Percentiles rank a stretch among this genome's conserved stretches.
Evolutionary conservation across 371 early-diverging fungal genomes (phyloP).

Genomic region (Mortierella sp.): DNA sequence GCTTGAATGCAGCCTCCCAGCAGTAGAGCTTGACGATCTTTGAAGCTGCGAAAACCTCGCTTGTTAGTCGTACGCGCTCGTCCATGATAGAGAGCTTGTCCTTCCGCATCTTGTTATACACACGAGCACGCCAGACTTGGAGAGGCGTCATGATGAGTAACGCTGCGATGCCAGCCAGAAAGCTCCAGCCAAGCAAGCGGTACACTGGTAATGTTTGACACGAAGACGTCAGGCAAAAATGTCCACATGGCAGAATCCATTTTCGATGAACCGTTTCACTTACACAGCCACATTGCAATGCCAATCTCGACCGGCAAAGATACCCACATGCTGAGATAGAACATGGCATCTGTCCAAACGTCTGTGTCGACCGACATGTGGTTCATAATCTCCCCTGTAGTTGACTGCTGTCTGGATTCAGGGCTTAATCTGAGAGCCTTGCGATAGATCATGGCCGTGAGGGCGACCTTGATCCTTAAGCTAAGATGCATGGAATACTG

Average conservation of each 20-base stretch:
- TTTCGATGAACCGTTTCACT: background rate
- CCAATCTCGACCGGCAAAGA: slow-evolving; percentile 31
- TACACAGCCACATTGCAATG: slow-evolving; percentile 23
- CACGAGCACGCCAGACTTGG: slow-evolving; percentile 60
- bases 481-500: slow-evolving; percentile 7
- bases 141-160: slow-evolving; percentile 64
- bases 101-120: slow-evolving; percentile 18
- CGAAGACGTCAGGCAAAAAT: background rate
- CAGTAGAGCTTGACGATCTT: slow-evolving; percentile 81
- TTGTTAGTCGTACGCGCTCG: slow-evolving; percentile 31
- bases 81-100: slow-evolving; percentile 29
- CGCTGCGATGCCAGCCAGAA: slow-evolving; percentile 65
- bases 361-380: slow-evolving; percentile 68
- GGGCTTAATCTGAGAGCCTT: slow-evolving; percentile 86
- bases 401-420: slow-evolving; percentile 78
- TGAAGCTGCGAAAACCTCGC: slow-evolving; percentile 89
- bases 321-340: slow-evolving; percentile 24
- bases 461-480: slow-evolving; percentile 70
- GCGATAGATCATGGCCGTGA: slow-evolving; percentile 87
- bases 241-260: too few relatives aligned
- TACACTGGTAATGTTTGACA: slow-evolving; percentile 55
- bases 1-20: slow-evolving; percentile 65
- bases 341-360: slow-evolving; percentile 24
- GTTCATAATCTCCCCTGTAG: slow-evolving; percentile 85
- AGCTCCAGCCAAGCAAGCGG: slow-evolving; percentile 70